These are phyloP conservation scores for Aphanomyces stellatus DNA, from an alignment of 352 stramenopile species.

Conservation along the genomic window DNA sequence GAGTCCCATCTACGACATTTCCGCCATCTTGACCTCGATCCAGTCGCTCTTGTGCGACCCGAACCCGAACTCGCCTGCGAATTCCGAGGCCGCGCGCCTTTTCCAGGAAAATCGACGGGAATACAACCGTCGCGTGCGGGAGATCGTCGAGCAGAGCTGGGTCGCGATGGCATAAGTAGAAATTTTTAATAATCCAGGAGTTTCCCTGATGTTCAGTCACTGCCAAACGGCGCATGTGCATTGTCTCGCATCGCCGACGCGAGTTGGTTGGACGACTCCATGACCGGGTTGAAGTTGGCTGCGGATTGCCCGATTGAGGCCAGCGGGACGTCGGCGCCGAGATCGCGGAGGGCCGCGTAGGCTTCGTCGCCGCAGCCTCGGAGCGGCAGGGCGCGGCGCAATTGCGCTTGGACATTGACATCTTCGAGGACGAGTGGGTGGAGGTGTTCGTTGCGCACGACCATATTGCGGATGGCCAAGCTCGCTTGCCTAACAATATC, in stretches of 20 bases:
- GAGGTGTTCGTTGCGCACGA: conserved; percentile 48
- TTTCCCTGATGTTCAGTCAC: not conserved
- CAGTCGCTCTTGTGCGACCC: conserved; percentile 99
- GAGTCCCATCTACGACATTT: conserved; percentile 99
- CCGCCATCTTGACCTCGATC: conserved; percentile 98
- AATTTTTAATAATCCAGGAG: not conserved
- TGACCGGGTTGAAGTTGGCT: conserved; percentile 56
- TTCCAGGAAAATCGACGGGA: conserved; percentile 99
- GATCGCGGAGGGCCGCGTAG: conserved; percentile 62
- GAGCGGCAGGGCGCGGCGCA: conserved; percentile 51
- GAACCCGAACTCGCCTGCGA: conserved; percentile 98
- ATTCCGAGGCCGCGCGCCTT: conserved; percentile 95
- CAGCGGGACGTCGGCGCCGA: conserved; percentile 62
- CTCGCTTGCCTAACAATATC: conserved; percentile 39
- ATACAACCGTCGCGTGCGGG: conserved; percentile 98
- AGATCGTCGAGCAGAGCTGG: conserved; percentile 99
- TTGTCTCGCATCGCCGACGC: conserved; percentile 41
- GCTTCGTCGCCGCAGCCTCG: conserved; percentile 66
- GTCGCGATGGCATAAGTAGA: conserved; percentile 64
- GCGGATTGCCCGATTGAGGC: conserved; percentile 36
- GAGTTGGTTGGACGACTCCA: conserved; percentile 47
- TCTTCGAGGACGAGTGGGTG: conserved; percentile 53
- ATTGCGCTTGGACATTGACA: conserved; percentile 41
- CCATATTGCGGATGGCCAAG: conserved; percentile 73
- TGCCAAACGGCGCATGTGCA: conserved; percentile 40